These are phyloP conservation scores for Hexamita inflata DNA, from an alignment of 208 protist species.

Conservation along the genomic window DNA sequence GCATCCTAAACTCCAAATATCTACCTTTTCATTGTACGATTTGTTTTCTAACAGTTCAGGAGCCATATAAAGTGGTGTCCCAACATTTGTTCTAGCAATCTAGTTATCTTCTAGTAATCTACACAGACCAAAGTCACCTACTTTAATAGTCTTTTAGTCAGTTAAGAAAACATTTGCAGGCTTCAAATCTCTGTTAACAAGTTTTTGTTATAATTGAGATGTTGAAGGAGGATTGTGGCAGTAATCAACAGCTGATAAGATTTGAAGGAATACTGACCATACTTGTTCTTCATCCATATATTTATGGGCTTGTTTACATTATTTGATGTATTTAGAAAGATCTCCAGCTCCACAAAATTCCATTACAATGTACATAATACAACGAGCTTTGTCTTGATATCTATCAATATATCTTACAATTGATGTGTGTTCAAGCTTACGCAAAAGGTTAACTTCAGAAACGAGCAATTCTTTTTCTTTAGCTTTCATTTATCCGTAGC, in stretches of 20 bases:
- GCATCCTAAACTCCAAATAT: slow-evolving; percentile 7
- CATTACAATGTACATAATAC: background rate
- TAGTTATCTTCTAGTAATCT: background rate
- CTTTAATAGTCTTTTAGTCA: slow-evolving; percentile 15
- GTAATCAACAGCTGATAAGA: slow-evolving; percentile 7
- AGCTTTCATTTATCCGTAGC: slow-evolving; percentile 60
- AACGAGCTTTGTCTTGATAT: background rate
- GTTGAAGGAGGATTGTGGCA: background rate
- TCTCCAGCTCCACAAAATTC: background rate
- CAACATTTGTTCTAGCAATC: background rate
- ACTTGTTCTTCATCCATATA: slow-evolving; percentile 2
- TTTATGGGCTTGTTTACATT: background rate
- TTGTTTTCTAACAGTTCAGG: slow-evolving; percentile 52
- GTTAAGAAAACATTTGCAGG: slow-evolving; percentile 45
- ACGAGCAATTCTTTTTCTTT: slow-evolving; percentile 64
- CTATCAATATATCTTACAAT: slow-evolving; percentile 4
- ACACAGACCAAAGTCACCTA: slow-evolving; percentile 46
- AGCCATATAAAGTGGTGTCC: slow-evolving; percentile 58
- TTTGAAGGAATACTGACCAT: background rate
- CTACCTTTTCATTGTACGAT: background rate
- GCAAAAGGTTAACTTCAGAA: slow-evolving; percentile 51
- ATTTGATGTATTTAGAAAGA: background rate
- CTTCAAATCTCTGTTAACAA: slow-evolving; percentile 45
- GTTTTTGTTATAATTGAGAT: background rate
- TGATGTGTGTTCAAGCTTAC: background rate